A percentile compares a stretch with the other conserved stretches of the same genome.
Evolutionary conservation across 2,329 filamentous ascomycete species (phyloP).

Genomic region (Fusarium temperatum): DNA sequence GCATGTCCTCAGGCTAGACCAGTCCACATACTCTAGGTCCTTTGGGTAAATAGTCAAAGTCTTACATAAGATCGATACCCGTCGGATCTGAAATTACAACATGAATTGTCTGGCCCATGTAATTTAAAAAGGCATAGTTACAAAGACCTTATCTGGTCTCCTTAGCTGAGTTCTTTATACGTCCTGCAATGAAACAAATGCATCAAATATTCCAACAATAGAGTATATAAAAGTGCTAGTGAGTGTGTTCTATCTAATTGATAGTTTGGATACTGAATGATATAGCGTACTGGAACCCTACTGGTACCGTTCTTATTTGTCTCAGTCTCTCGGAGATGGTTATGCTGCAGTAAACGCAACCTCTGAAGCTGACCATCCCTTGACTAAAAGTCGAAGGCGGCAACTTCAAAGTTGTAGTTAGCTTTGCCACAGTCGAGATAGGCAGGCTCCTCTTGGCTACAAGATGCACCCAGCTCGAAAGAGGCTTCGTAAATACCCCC

Average conservation of each 20-base stretch:
- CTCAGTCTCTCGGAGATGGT: fast-evolving
- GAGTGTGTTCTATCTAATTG: not conserved
- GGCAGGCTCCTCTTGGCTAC: not conserved
- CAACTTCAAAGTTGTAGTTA: not conserved
- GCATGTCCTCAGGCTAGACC: too few species aligned
- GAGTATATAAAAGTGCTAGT: not conserved
- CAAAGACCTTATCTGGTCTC: not conserved
- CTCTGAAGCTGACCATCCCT: too few species aligned
- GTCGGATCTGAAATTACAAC: fast-evolving
- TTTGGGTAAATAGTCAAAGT: not conserved
- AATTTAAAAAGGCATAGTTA: not conserved
- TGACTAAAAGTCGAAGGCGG: not conserved
- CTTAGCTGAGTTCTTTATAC: too few species aligned
- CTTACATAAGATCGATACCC: fast-evolving
- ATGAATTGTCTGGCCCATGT: not conserved
- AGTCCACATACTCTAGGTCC: too few species aligned
- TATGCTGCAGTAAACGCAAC: too few species aligned
- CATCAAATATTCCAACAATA: fast-evolving
- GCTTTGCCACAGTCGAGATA: not conserved
- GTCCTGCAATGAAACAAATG: too few species aligned
- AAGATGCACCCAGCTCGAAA: not conserved
- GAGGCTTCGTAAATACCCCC: not conserved
- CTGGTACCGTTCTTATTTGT: not conserved
- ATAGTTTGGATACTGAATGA: not conserved
- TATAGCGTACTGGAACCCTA: too few species aligned